Base-by-base conservation (phyloP, 805 yeast genomes). In the Spathaspora arborariae region DNA sequence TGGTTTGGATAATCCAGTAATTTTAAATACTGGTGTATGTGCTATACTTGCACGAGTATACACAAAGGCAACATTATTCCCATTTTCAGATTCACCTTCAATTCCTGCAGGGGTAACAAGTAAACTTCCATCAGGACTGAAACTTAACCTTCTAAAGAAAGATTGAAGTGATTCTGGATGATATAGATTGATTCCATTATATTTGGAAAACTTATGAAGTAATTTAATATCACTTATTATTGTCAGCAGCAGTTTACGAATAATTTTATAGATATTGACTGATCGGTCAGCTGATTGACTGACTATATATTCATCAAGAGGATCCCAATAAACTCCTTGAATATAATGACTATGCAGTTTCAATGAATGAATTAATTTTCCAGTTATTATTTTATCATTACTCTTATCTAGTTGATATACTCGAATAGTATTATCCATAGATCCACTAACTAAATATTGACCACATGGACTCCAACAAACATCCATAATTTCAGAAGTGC, bases 311-410 rank as follows among this genome's bases (percentile, higher is more conserved):
- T 85, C 80, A 51, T 85, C 82, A 45, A 71, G 60, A 6, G 99
- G 99, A 62, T 94, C 99, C 98, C 98, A 94, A 0, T 85, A 74
- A 4, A 94, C 92, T 2, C 99, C 99, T 65, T 94, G 99, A 2
- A 94, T 95, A 56, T 88, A 92, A 63, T 91, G 96, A 41, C 72
- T 71, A 64, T 94, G 98, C 48, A 86, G 88, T 5, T 80, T 79
- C 49, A 84, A 71, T 53, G 81, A 84, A 21, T 72, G 63, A 0
- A 85, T 69, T 53, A 81, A 77, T 24, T 70, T 68, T 0, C 92
- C 94, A 2, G 74, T 74, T 1, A 62, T 57, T 4, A 62, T 57
- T 4, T 78, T 79, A 51, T 77, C 76, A 15, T 3, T 20, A 18
- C 13, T 11, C 10, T 18, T 11, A 4, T 7, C 21, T 4, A 45